Conservation (phyloP, 805 yeast species). For the Zygoascus flipseniorum region DNA sequence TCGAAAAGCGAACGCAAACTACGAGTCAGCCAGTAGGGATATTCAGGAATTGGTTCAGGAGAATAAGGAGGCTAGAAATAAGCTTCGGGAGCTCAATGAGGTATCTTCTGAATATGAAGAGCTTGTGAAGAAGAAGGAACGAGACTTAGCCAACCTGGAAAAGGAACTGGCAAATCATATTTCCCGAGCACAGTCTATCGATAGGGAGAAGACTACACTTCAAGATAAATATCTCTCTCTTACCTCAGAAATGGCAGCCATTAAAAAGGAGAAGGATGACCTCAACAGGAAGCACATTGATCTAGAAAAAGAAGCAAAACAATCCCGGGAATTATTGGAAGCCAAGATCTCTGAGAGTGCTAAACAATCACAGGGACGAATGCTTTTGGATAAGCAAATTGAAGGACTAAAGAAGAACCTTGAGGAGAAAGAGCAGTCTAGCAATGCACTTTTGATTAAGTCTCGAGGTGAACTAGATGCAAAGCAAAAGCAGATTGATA, state of each 20-base stretch:
- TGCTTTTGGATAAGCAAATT: constrained; percentile 14
- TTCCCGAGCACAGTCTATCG: constrained; percentile 4
- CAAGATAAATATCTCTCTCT: constrained; percentile 10
- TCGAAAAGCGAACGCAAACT: constrained; percentile 14
- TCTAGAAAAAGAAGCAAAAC: constrained; percentile 39
- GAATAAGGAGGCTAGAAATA: constrained; percentile 35
- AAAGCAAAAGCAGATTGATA: constrained; percentile 13
- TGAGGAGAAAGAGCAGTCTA: constrained; percentile 10
- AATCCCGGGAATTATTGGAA: constrained; percentile 35
- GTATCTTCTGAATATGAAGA: constrained; percentile 31
- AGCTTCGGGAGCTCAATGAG: constrained; percentile 32
- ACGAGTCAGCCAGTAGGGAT: constrained; percentile 29
- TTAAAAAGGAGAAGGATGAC: constrained; percentile 21
- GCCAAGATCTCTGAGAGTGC: constrained; percentile 22
- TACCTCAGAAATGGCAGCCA: constrained; percentile 18
- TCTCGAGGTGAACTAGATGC: constrained; percentile 16
- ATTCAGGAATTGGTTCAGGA: constrained; percentile 35
- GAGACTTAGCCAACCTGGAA: constrained; percentile 16
- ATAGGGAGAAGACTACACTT: constrained; percentile 10
- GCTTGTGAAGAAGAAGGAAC: constrained; percentile 27
- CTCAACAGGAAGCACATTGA: constrained; percentile 7
- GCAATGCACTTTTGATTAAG: constrained; percentile 8
- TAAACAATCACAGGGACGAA: constrained; percentile 13
- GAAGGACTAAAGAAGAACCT: constrained; percentile 11
- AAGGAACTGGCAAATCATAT: constrained; percentile 8